Base-by-base conservation (phyloP, 2,329 filamentous ascomycete species). In the Xylariaceae sp. region DNA sequence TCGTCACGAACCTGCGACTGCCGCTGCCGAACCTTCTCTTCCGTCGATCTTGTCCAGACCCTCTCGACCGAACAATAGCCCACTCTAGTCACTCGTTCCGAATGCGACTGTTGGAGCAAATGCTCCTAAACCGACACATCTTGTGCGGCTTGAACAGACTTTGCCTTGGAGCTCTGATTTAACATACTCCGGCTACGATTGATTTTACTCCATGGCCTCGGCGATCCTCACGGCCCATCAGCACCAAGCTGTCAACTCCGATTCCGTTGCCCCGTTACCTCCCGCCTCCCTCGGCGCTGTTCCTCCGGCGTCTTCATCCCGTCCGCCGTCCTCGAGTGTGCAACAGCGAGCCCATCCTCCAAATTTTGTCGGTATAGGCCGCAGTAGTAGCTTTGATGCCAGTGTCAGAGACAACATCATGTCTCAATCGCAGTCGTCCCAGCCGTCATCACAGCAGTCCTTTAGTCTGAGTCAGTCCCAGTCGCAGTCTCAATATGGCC, bases 381-480 rank as follows among this genome's bases (percentile, higher is more conserved):
- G 52, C 31, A 54, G 48, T 46, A 57, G 50, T 51, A 60, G 56
- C 52, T 49, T 57, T 52, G 60, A 58, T 58, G 60, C 56, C 55
- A 52, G 51, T 27, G 39, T 48, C 38, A 49, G 55, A 52, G 49
- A 60, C 66, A 64, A 70, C 48, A 70, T 71, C 47, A 72, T 74
- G 62, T 75, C 75, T 49, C 76, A 78, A 62, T 36, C 54, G 47
- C 54, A 52, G 45, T 72, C 71, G 14, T 73, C 77, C 5, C 33
- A 36, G 33, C 15, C 33, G 12, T 36, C 33, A 15, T 79, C 77
- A 7, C 78, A 82, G 53, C 75, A 80, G 47, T 79, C 78, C 42
- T 81, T 80, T 62, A 68, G 67, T 55, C 78, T 81, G 76, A 82
- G 75, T 68, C 76, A 80, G 54, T 73, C 61, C 17, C 47, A 52